Evolutionary conservation across 192 early-diverging fungal genomes (phyloP).

Genomic region (Podochytrium sp.): DNA sequence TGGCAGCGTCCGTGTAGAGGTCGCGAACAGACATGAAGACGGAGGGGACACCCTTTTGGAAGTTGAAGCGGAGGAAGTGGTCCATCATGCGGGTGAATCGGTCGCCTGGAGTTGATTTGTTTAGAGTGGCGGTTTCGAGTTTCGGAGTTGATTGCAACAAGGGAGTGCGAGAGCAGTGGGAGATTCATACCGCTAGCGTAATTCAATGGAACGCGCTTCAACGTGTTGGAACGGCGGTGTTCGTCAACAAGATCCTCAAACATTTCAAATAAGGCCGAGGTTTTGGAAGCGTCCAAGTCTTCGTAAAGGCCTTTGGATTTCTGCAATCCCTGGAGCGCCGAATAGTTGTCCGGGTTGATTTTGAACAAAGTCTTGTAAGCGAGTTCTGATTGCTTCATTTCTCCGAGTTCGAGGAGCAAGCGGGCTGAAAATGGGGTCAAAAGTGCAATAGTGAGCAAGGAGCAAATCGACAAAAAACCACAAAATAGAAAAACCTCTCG

Average conservation of each 20-base stretch:
- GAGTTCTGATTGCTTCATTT: conserved; percentile 70
- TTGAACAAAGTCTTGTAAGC: conserved; percentile 78
- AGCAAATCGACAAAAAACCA: background rate
- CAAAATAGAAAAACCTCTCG: conserved; percentile 39
- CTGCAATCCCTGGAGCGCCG: conserved; percentile 72
- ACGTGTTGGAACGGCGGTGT: conserved; percentile 82
- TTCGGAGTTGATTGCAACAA: background rate
- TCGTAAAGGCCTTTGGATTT: conserved; percentile 50
- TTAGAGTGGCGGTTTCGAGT: too few species aligned
- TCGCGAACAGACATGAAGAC: conserved; percentile 83
- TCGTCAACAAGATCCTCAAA: conserved; percentile 60
- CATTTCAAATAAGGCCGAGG: conserved; percentile 36
- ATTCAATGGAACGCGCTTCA: conserved; percentile 76
- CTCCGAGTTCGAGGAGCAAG: conserved; percentile 68
- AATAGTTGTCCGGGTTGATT: conserved; percentile 79
- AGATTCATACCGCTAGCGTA: conserved; percentile 66
- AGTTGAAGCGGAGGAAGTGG: conserved; percentile 66
- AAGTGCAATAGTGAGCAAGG: background rate
- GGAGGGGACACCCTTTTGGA: conserved; percentile 94
- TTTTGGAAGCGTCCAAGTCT: conserved; percentile 40
- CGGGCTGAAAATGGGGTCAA: conserved; percentile 55
- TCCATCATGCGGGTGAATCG: conserved; percentile 58
- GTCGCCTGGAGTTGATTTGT: conserved; percentile 35
- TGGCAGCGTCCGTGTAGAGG: conserved; percentile 69
- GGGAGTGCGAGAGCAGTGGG: background rate